These are phyloP conservation scores for Kluyveromyces dobzhanskii DNA, from an alignment of 805 yeast species.

Conservation along the genomic window DNA sequence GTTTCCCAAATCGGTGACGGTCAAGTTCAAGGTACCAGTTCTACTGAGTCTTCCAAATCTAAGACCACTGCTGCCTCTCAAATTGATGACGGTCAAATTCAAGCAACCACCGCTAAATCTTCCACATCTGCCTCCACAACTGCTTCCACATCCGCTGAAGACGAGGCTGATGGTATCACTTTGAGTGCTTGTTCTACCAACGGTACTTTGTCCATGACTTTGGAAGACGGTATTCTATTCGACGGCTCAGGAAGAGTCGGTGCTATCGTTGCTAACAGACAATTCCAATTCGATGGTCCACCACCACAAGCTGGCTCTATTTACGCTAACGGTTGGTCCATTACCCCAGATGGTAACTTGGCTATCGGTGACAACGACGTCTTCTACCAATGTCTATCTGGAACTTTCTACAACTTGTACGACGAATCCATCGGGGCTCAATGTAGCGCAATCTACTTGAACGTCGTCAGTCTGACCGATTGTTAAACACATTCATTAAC, in stretches of 20 bases:
- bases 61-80: constrained; percentile 30
- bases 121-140: constrained; percentile 19
- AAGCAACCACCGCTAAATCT: constrained; percentile 29
- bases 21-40: constrained; percentile 29
- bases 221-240: constrained; percentile 41
- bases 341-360: constrained; percentile 45
- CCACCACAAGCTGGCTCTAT: constrained; percentile 68
- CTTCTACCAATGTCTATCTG: constrained; percentile 60
- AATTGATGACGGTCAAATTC: constrained; percentile 40
- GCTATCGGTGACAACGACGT: constrained; percentile 49
- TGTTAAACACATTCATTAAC: too few relatives aligned
- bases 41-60: constrained; percentile 10
- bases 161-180: constrained; percentile 17
- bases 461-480: constrained; percentile 36
- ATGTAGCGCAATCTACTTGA: constrained; percentile 48
- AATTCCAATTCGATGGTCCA: constrained; percentile 72
- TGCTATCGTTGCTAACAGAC: constrained; percentile 65
- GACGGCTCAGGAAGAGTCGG: constrained; percentile 59
- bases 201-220: constrained; percentile 42
- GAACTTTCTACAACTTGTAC: constrained; percentile 60
- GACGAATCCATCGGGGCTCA: constrained; percentile 46
- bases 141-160: constrained; percentile 15
- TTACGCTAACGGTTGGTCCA: constrained; percentile 57
- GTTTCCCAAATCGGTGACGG: constrained; percentile 34
- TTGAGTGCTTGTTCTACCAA: constrained; percentile 21